These are phyloP conservation scores for Truncatella angustata DNA, from an alignment of 2,329 filamentous ascomycete species.

Conservation along the genomic window DNA sequence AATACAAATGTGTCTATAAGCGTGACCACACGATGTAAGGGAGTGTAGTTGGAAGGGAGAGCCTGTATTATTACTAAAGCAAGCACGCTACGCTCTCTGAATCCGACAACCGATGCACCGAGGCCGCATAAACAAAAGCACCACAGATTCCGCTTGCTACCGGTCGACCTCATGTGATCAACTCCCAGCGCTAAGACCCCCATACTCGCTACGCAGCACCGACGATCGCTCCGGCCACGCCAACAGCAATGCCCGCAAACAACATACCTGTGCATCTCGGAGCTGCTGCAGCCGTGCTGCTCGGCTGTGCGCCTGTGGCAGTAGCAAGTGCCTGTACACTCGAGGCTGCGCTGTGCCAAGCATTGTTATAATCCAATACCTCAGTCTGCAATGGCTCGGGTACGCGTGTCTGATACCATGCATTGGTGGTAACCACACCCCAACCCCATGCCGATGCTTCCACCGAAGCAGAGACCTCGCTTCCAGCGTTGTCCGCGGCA, in stretches of 20 bases:
- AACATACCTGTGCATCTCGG: background rate
- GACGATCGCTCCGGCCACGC: background rate
- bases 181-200: too few species aligned
- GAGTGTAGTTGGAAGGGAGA: too few species aligned
- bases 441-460: slow-evolving; percentile 14
- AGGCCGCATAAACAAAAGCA: background rate
- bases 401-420: slow-evolving; percentile 15
- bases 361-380: slow-evolving; percentile 11
- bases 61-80: background rate
- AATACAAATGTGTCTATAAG: background rate
- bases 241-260: background rate
- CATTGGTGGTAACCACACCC: slow-evolving; percentile 15
- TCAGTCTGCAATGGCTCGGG: slow-evolving; percentile 12
- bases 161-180: too few species aligned
- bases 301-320: slow-evolving; percentile 12
- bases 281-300: slow-evolving; percentile 9
- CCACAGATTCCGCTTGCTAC: too few species aligned
- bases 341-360: slow-evolving; percentile 13
- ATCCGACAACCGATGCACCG: background rate
- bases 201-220: too few species aligned
- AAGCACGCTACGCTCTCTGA: background rate
- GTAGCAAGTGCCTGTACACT: slow-evolving; percentile 15
- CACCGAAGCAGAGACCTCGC: slow-evolving; percentile 13
- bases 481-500: slow-evolving; percentile 13
- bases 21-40: background rate